phyloP scores from a whole-genome alignment of 768 basidiomycete species.

The Trametes cubensis region DNA sequence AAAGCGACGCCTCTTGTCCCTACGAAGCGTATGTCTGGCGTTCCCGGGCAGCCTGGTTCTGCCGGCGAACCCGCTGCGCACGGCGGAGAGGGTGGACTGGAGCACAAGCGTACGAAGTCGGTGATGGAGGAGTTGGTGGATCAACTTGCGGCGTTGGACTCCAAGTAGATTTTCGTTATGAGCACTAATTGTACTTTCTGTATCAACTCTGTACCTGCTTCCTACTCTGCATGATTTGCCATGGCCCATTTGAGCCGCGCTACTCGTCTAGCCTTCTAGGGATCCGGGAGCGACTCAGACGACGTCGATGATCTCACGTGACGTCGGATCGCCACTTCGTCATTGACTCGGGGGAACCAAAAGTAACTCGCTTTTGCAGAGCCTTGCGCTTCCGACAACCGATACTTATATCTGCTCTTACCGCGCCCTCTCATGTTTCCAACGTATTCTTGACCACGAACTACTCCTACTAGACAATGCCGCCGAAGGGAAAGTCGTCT shows the following conservation, averaged over 20 bases:
- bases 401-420: too few relatives aligned
- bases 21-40: slow-evolving; percentile 38
- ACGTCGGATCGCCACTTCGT: slow-evolving; percentile 12
- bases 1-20: slow-evolving; percentile 61
- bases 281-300: background rate
- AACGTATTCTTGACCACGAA: background rate
- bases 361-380: too few relatives aligned
- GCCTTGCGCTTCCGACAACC: too few relatives aligned
- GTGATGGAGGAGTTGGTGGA: slow-evolving; percentile 87
- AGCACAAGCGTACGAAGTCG: slow-evolving; percentile 40
- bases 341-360: slow-evolving; percentile 2
- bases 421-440: background rate
- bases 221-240: too few relatives aligned
- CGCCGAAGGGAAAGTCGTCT: slow-evolving; percentile 65
- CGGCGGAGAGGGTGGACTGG: background rate
- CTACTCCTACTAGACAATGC: background rate
- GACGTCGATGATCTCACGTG: slow-evolving; percentile 13
- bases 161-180: background rate
- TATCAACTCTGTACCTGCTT: background rate
- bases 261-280: background rate
- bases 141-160: slow-evolving; percentile 70
- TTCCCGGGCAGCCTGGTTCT: slow-evolving; percentile 28
- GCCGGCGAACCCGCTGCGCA: slow-evolving; percentile 13
- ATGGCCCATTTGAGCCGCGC: too few relatives aligned
- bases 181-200: background rate